Evolutionary conservation across 495 filamentous ascomycete genomes (phyloP), one percentile per base, ranked within the genome.

Genomic region (Talaromyces proteolyticus): DNA sequence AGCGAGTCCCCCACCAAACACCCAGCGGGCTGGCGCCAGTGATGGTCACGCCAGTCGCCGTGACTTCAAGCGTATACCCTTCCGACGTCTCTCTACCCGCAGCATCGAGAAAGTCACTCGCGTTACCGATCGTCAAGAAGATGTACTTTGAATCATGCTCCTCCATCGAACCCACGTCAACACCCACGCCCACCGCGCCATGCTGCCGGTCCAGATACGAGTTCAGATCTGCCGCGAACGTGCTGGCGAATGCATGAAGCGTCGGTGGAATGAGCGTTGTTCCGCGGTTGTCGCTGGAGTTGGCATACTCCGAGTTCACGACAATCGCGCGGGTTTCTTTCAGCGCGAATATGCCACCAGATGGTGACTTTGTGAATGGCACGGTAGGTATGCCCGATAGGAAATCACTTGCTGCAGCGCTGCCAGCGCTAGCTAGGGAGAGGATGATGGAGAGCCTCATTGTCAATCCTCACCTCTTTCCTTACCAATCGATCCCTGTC

Each of bases 1-100:
- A 69, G 26, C 75, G 62, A 3, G 75, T 77, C 16, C 66, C 75
- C 76, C 76, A 79, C 69, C 70, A 79, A 12, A 63, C 69, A 21
- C 75, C 76, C 3, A 77, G 53, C 6, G 76, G 69, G 54, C 72
- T 74, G 4, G 76, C 73, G 6, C 76, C 76, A 8, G 63, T 64
- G 44, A 79, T 68, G 19, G 62, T 65, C 26, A 78, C 62, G 0
- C 69, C 66, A 6, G 54, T 41, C 16, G 56, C 25, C 6, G 61
- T 58, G 23, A 77, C 59, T n/a, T 57, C 51, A 8, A 78, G 58
- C 6, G 59, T 56, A 51, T 79, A 79, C 10, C 63, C 76, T 55
- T 79, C 76, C 0, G 70, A 66, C 2, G 74, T 74, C 18, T 47
- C 52, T 16, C 61, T 55, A 3, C 70, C 73, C 16, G 62, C 66